Evolutionary conservation across 176 grass and related monocot species (phyloP), one percentile per base, ranked within the genome.

Genomic region (Carex cristatella): DNA sequence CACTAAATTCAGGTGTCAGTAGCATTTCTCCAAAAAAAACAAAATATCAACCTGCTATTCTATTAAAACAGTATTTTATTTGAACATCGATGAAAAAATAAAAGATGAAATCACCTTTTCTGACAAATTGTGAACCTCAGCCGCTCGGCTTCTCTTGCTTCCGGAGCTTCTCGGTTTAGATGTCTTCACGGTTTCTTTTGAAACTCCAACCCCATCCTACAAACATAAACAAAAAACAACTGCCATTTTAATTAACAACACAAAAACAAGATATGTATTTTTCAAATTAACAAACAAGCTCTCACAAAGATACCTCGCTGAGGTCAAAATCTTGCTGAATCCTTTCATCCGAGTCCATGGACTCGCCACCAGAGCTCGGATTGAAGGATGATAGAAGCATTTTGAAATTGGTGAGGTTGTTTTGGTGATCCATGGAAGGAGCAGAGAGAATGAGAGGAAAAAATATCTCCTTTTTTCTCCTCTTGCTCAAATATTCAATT

Each of bases 81-180:
- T 58, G 51, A 58, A 16, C 53, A 1, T 37, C 3, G 49, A 57
- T 32, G 53, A 14, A 73, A 58, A 28, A 44, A 23, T 5, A 60
- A 46, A 79, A 54, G 37, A 18, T 23, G 49, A 16, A 46, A 79
- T 16, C 79, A 98, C 95, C 92, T 98, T 98, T 70, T 98, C 95
- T 54, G 95, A 98, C 84, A 98, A 92, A 87, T 98, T 98, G 82
- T 98, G 95, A 76, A 98, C 95, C 86, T 98, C 95, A 58, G 95
- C 93, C 62, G 91, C 93, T 69, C 95, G 89, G 86, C 91, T 98
- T 65, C 95, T 85, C 86, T 98, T 95, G 88, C 93, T 89, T 67
- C 93, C 88, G 1, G 93, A 94, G 14, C 86, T 86, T 78, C 91
- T 89, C 27, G 79, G 40, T 14, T 75, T 86, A 49, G 59, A 54